A percentile compares a stretch with the other conserved stretches of the same genome.
Evolutionary conservation across 805 yeast genomes (phyloP).

Genomic region (Candida berthetii): DNA sequence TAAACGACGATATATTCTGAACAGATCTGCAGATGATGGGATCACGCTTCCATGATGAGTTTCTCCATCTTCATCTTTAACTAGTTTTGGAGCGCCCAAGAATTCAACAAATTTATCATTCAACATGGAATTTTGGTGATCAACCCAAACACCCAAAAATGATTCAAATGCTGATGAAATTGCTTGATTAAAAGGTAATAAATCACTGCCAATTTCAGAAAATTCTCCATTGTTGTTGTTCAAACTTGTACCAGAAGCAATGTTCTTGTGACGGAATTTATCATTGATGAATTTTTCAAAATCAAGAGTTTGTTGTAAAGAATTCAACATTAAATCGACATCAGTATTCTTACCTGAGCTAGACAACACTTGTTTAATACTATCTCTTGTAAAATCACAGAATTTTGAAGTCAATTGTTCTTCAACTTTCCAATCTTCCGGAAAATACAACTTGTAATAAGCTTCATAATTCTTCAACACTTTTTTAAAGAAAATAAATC

Average conservation of each 20-base stretch:
- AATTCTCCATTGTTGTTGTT: neutral
- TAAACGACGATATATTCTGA: conserved; percentile 68
- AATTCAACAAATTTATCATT: conserved; percentile 60
- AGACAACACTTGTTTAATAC: conserved; percentile 49
- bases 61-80: conserved; percentile 34
- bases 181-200: conserved; percentile 28
- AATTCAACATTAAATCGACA: conserved; percentile 58
- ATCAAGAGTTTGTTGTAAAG: conserved; percentile 73
- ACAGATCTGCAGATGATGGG: conserved; percentile 83
- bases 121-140: conserved; percentile 68
- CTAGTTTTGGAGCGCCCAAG: conserved; percentile 49
- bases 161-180: conserved; percentile 79
- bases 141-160: conserved; percentile 77
- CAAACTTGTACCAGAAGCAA: neutral
- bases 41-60: conserved; percentile 59
- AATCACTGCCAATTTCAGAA: conserved; percentile 14
- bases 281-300: conserved; percentile 72
- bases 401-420: conserved; percentile 54
- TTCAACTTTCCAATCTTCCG: conserved; percentile 66
- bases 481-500: conserved; percentile 78
- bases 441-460: conserved; percentile 51
- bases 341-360: conserved; percentile 37
- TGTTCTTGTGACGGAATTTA: conserved; percentile 37
- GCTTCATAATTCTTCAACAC: conserved; percentile 54
- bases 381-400: conserved; percentile 63